Percentiles rank a stretch among this genome's conserved stretches.
These are phyloP conservation scores for Wickerhamomyces sp. DNA, from an alignment of 1,139 yeast genomes.

Conservation along the genomic window DNA sequence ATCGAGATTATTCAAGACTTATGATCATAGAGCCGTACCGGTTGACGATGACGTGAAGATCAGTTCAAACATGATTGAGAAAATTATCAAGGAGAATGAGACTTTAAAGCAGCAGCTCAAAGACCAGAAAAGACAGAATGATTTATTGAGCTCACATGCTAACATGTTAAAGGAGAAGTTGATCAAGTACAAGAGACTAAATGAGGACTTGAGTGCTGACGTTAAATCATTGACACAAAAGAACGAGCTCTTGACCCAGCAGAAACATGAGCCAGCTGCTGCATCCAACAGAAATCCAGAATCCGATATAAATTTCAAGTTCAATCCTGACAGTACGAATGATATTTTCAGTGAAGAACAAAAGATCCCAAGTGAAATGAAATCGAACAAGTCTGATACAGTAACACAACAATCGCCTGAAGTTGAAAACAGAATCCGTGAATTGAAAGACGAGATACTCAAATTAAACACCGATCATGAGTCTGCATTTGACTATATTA, in stretches of 20 bases:
- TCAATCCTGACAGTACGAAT: constrained; percentile 12
- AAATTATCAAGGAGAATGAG: constrained; percentile 21
- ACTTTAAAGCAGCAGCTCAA: constrained; percentile 8
- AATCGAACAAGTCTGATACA: not conserved
- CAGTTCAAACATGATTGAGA: constrained; percentile 21
- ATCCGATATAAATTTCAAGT: constrained; percentile 8
- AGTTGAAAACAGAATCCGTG: constrained; percentile 11
- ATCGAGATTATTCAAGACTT: constrained; percentile 18
- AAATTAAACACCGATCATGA: constrained; percentile 7
- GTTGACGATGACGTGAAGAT: constrained; percentile 19
- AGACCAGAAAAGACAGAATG: constrained; percentile 11
- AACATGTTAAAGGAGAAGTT: constrained; percentile 18
- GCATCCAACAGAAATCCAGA: constrained; percentile 5
- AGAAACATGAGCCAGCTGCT: constrained; percentile 1
- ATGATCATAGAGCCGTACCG: constrained; percentile 12
- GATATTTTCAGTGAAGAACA: constrained; percentile 10
- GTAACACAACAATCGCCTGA: not conserved
- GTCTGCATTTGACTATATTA: constrained; percentile 13
- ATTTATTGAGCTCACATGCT: constrained; percentile 15
- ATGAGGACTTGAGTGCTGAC: constrained; percentile 14
- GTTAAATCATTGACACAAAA: constrained; percentile 8
- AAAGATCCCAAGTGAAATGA: not conserved
- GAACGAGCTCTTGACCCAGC: constrained; percentile 1
- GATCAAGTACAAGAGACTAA: constrained; percentile 18
- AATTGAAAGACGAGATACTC: constrained; percentile 8